Evolutionary conservation across 805 yeast species (phyloP).

Genomic region (Cyberlindnera mycetangii): DNA sequence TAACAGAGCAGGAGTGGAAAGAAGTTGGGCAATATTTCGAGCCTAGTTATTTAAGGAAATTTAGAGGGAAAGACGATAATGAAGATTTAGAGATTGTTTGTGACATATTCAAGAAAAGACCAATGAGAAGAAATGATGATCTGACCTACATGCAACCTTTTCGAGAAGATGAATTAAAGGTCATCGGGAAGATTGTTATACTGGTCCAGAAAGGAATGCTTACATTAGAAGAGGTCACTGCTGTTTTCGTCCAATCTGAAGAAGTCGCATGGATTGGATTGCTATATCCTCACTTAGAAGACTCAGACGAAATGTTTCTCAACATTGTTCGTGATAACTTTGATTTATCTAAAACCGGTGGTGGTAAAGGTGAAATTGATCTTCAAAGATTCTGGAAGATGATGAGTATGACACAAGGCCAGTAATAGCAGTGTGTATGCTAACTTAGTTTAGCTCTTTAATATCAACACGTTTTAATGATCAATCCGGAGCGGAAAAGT

Average conservation of each 20-base stretch:
- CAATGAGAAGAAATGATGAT: conserved; percentile 10
- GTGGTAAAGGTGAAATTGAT: conserved; percentile 10
- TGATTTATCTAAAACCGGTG: conserved; percentile 5
- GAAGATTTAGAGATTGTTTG: conserved; percentile 14
- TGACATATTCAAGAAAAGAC: conserved; percentile 16
- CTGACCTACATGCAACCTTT: not conserved
- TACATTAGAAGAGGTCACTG: conserved; percentile 9
- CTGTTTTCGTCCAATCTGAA: conserved; percentile 10
- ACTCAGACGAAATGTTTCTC: conserved; percentile 2
- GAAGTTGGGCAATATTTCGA: conserved; percentile 11
- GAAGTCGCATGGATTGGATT: conserved; percentile 6
- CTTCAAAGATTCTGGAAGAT: conserved; percentile 13
- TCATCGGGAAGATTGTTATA: conserved; percentile 4
- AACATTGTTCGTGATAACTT: conserved; percentile 5
- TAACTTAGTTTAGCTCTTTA: not conserved
- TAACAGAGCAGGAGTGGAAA: conserved; percentile 13
- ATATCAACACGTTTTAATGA: no score
- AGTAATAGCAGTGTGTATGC: not conserved
- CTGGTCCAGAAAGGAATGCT: conserved; percentile 9
- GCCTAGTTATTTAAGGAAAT: conserved; percentile 17
- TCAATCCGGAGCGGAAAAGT: no score
- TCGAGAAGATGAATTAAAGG: conserved; percentile 2
- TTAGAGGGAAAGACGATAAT: conserved; percentile 15
- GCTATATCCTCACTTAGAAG: conserved; percentile 2
- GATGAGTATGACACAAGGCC: conserved; percentile 9